phyloP scores from a whole-genome alignment of 306 rosid species.

The Quillaja saponaria region DNA sequence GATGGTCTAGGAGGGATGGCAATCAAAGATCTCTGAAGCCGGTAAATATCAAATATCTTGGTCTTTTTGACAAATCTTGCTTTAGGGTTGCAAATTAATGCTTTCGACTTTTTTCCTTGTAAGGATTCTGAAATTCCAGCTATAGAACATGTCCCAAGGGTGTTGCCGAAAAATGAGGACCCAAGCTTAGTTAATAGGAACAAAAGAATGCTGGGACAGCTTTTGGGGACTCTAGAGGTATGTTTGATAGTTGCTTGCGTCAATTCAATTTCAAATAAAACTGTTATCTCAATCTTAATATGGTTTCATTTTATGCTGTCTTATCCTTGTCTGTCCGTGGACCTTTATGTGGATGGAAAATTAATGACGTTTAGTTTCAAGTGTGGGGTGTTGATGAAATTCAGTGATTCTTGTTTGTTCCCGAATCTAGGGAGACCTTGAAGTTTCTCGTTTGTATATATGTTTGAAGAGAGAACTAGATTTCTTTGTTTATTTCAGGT shows the following conservation, averaged over 20 bases:
- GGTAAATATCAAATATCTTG: slow-evolving; percentile 35
- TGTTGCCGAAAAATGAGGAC: slow-evolving; percentile 86
- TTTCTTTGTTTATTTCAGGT: too few species aligned
- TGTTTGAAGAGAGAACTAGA: too few species aligned
- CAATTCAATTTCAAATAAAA: not conserved
- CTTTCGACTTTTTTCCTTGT: slow-evolving; percentile 17
- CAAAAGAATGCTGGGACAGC: slow-evolving; percentile 94
- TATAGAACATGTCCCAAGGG: slow-evolving; percentile 69
- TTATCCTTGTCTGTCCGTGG: too few species aligned
- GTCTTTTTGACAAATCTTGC: slow-evolving; percentile 19
- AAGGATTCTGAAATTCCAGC: slow-evolving; percentile 72
- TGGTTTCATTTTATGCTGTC: too few species aligned
- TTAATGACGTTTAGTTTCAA: too few species aligned
- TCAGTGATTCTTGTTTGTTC: too few species aligned
- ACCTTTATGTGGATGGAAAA: too few species aligned
- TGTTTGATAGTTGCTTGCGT: slow-evolving; percentile 14
- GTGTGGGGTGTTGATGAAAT: too few species aligned
- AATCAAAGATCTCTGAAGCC: slow-evolving; percentile 51
- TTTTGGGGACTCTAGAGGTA: slow-evolving; percentile 95
- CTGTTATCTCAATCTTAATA: not conserved
- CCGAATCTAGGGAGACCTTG: too few species aligned
- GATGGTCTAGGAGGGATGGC: slow-evolving; percentile 59
- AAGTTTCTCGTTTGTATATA: too few species aligned
- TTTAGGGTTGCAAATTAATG: slow-evolving; percentile 20
- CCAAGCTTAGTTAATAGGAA: slow-evolving; percentile 92